Evolutionary conservation across 176 grass and related monocot genomes (phyloP).

Genomic region (Eleusine indica): DNA sequence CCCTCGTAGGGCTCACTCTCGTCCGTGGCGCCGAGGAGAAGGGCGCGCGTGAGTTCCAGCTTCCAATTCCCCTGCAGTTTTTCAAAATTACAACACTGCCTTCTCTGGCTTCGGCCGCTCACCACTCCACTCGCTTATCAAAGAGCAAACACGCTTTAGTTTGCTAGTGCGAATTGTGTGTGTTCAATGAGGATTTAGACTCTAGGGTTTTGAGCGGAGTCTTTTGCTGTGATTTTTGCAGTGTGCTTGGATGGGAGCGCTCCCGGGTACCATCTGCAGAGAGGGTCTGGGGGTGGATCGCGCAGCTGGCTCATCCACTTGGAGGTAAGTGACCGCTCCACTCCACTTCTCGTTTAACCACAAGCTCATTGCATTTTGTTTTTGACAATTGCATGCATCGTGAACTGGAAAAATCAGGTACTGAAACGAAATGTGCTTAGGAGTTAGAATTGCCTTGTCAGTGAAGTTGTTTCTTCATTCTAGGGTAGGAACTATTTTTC

Average conservation of each 20-base stretch:
- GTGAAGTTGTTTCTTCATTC: too few species aligned
- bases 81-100: background rate
- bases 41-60: slow-evolving; percentile 60
- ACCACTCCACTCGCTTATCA: background rate
- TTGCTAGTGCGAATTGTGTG: background rate
- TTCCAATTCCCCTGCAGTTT: background rate
- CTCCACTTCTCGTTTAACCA: background rate
- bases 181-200: background rate
- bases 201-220: too few species aligned
- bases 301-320: slow-evolving; percentile 66
- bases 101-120: background rate
- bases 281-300: slow-evolving; percentile 52
- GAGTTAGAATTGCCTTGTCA: too few species aligned
- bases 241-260: slow-evolving; percentile 78
- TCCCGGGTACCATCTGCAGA: slow-evolving; percentile 72
- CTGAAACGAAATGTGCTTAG: too few species aligned
- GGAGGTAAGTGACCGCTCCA: slow-evolving; percentile 46
- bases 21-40: slow-evolving; percentile 62
- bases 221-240: slow-evolving; percentile 30
- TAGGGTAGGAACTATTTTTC: too few species aligned
- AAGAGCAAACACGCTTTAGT: background rate
- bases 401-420: background rate
- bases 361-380: background rate
- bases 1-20: slow-evolving; percentile 72
- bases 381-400: background rate